Base-by-base conservation (phyloP, 805 yeast species). In the Ogataea kodamae region DNA sequence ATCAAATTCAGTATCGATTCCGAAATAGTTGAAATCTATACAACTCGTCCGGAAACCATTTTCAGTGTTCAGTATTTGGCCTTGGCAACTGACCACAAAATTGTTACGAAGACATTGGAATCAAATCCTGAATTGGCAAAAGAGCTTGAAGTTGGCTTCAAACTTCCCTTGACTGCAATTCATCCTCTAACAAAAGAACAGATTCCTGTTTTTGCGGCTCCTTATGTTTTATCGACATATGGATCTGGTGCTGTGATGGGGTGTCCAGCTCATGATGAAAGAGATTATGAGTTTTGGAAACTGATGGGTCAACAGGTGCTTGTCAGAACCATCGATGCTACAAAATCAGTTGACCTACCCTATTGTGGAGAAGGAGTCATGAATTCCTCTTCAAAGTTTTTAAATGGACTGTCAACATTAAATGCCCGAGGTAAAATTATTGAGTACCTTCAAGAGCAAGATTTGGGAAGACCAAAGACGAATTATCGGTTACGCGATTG, bases 221-320 rank as follows among this genome's bases (percentile, higher is more conserved):
- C 96, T 0, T 92, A 89, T 57, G 97, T 90, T 1, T 55, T 90
- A 21, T 78, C 83, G 4, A 63, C 72, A 3, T 90, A 90, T 53
- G 97, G 97, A 1, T 76, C 76, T 37, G 96, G 96, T 23, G 95
- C 96, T 1, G 97, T 90, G 0, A 90, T 92, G 97, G 98, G 98
- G 1, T 86, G 94, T 49, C 98, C 98, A 2, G 96, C 83, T 0
- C 97, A 89, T 57, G 97, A 92, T 57, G 64, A 67, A 27, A 70
- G 97, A 41, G 98, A 92, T 52, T 75, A 54, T 48, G 84, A 69
- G 6, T 90, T 92, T 53, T 90, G 97, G 96, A 48, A 54, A 3
- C 51, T 62, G 26, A 84, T 84, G 52, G 67, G 65, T 50, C 81
- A 82, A 0, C 51, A 54, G 0, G 35, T 50, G 2, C 63, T 68